Conservation (phyloP, 164 flowering plant species). For the Vitis rotundifolia region DNA sequence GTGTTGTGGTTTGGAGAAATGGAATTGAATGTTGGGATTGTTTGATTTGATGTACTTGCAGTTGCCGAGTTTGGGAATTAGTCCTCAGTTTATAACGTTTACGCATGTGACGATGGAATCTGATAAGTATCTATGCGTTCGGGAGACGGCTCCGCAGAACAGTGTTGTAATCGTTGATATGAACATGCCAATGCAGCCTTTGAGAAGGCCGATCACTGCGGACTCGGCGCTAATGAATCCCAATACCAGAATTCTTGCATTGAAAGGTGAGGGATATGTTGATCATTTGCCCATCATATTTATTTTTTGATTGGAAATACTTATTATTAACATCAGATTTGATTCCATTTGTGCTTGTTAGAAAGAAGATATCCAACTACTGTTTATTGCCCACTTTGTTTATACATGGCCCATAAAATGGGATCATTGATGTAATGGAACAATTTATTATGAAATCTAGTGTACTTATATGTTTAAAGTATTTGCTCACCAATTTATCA, state of each 20-base stretch:
- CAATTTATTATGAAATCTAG: no score
- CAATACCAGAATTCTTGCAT: slow-evolving; percentile 84
- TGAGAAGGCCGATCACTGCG: slow-evolving; percentile 97
- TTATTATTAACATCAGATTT: not conserved
- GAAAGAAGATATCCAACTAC: no score
- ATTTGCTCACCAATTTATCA: no score
- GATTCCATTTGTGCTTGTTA: not conserved
- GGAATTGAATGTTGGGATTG: slow-evolving; percentile 5
- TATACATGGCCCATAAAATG: no score
- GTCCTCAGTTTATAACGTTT: slow-evolving; percentile 90
- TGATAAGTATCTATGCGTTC: slow-evolving; percentile 92
- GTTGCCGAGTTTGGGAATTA: slow-evolving; percentile 88
- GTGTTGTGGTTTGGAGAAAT: not conserved
- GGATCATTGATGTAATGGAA: no score
- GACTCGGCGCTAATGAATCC: slow-evolving; percentile 99
- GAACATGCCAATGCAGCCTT: slow-evolving; percentile 96
- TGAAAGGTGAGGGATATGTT: slow-evolving; percentile 64
- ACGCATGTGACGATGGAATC: slow-evolving; percentile 99
- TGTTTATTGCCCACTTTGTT: no score
- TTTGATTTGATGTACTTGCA: slow-evolving; percentile 51
- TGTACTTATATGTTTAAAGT: no score
- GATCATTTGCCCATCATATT: not conserved
- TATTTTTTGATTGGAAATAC: not conserved
- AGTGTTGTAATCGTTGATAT: slow-evolving; percentile 96
- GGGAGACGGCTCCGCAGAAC: slow-evolving; percentile 97